These are phyloP conservation scores for Trametes villosa DNA, from an alignment of 768 basidiomycete species.

Conservation along the genomic window DNA sequence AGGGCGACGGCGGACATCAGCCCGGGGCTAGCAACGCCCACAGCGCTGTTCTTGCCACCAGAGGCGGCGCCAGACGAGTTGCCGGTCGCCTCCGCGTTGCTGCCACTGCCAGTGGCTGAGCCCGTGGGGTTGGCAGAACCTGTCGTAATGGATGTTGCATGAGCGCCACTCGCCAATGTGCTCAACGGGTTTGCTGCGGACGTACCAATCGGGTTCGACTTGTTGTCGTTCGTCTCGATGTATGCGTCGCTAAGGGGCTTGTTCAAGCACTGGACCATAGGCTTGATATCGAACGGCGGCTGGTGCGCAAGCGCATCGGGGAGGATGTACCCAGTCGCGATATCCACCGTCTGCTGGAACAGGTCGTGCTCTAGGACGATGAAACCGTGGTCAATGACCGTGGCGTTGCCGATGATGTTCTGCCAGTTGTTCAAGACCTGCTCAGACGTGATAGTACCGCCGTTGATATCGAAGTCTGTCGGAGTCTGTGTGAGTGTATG, in stretches of 20 bases:
- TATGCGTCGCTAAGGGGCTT: constrained; percentile 66
- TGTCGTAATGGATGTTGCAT: constrained; percentile 33
- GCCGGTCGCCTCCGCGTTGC: constrained; percentile 38
- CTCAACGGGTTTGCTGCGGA: neutral
- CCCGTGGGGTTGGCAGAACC: neutral
- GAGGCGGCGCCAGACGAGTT: constrained; percentile 13
- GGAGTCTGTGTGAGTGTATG: neutral
- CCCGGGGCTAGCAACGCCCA: constrained; percentile 13
- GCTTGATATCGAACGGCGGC: constrained; percentile 68
- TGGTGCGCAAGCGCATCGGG: constrained; percentile 75
- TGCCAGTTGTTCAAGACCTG: constrained; percentile 76
- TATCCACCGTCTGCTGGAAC: constrained; percentile 82
- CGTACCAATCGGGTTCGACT: constrained; percentile 53
- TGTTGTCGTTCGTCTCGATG: constrained; percentile 81
- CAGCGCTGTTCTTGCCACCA: constrained; percentile 15
- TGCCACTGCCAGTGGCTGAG: constrained; percentile 31
- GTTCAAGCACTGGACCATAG: constrained; percentile 72
- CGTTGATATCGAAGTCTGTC: constrained; percentile 80
- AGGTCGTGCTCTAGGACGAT: constrained; percentile 89
- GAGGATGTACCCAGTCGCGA: constrained; percentile 86
- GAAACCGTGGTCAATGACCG: constrained; percentile 71
- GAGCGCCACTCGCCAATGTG: neutral
- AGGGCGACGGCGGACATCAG: constrained; percentile 12
- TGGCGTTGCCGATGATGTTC: constrained; percentile 66
- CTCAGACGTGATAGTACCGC: constrained; percentile 57